Evolutionary conservation across 2,329 filamentous ascomycete species (phyloP).

Genomic region (Incumbomyces lentus): DNA sequence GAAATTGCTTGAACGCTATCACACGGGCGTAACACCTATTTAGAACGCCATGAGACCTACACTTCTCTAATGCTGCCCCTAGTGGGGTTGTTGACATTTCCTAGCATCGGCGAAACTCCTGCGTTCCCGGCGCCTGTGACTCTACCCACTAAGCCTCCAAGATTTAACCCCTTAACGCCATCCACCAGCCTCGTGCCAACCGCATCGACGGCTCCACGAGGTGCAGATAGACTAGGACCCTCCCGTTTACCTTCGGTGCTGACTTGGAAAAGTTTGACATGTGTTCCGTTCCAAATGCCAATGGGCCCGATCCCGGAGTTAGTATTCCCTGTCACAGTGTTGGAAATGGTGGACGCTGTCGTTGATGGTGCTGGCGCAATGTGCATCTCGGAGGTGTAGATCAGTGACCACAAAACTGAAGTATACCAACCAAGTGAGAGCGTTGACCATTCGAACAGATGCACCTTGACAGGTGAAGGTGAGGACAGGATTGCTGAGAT

Average conservation of each 20-base stretch:
- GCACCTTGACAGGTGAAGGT: constrained; percentile 61
- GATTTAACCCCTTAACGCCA: constrained; percentile 70
- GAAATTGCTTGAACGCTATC: constrained; percentile 2
- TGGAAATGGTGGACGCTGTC: constrained; percentile 18
- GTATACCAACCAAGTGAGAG: constrained; percentile 92
- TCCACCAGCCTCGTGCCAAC: constrained; percentile 84
- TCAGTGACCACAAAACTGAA: constrained; percentile 82
- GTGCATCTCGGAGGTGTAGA: constrained; percentile 84
- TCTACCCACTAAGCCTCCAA: constrained; percentile 41
- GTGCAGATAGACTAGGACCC: constrained; percentile 71
- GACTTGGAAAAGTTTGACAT: constrained; percentile 78
- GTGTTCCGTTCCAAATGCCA: constrained; percentile 88
- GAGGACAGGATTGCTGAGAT: constrained; percentile 60
- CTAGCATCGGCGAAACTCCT: not conserved
- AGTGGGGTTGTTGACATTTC: not conserved
- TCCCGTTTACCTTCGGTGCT: constrained; percentile 65
- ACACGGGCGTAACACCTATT: not conserved
- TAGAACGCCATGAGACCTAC: not conserved
- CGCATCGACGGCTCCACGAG: constrained; percentile 82
- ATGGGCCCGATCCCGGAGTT: constrained; percentile 60
- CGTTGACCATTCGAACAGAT: constrained; percentile 90
- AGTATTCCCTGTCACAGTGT: constrained; percentile 25
- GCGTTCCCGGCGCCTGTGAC: constrained; percentile 10
- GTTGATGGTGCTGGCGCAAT: constrained; percentile 32
- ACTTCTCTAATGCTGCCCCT: constrained; percentile 6